Conservation (phyloP, 768 basidiomycete species). For the Gymnopilus dilepis region DNA sequence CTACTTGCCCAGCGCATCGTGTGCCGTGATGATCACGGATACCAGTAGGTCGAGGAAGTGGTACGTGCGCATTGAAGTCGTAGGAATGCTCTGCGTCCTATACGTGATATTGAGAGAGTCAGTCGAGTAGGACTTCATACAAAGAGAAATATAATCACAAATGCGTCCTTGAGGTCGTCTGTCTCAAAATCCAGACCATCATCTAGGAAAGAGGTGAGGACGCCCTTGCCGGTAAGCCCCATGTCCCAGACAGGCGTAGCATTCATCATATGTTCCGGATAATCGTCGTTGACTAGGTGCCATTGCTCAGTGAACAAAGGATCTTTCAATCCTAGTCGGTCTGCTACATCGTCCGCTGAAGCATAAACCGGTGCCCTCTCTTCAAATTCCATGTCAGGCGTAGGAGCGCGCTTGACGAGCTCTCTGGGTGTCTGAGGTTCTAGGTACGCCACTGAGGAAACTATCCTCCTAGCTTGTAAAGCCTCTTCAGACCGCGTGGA, state of each 20-base stretch:
- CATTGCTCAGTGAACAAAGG: constrained; percentile 87
- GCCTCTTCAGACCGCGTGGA: constrained; percentile 48
- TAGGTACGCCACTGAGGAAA: constrained; percentile 61
- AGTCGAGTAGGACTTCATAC: not conserved
- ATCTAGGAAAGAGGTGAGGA: constrained; percentile 88
- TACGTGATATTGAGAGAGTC: constrained; percentile 40
- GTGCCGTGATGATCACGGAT: constrained; percentile 95
- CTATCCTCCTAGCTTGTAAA: constrained; percentile 45
- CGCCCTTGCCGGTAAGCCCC: constrained; percentile 85
- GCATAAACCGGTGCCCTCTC: constrained; percentile 36
- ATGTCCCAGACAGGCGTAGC: constrained; percentile 88
- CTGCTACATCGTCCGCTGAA: constrained; percentile 50
- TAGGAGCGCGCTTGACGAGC: constrained; percentile 75
- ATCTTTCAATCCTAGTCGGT: constrained; percentile 71
- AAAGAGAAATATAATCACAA: constrained; percentile 59
- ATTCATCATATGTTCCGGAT: constrained; percentile 86
- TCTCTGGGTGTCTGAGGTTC: constrained; percentile 65
- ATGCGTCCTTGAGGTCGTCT: constrained; percentile 87
- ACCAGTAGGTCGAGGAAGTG: constrained; percentile 83
- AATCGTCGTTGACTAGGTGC: constrained; percentile 90
- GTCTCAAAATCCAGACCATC: constrained; percentile 92
- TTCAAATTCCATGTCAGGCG: not conserved
- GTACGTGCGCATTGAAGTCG: constrained; percentile 94
- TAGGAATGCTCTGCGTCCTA: constrained; percentile 87
- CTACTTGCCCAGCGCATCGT: constrained; percentile 95